Base-by-base conservation (phyloP, 768 basidiomycete species). In the Pleurotus citrinopileatus region DNA sequence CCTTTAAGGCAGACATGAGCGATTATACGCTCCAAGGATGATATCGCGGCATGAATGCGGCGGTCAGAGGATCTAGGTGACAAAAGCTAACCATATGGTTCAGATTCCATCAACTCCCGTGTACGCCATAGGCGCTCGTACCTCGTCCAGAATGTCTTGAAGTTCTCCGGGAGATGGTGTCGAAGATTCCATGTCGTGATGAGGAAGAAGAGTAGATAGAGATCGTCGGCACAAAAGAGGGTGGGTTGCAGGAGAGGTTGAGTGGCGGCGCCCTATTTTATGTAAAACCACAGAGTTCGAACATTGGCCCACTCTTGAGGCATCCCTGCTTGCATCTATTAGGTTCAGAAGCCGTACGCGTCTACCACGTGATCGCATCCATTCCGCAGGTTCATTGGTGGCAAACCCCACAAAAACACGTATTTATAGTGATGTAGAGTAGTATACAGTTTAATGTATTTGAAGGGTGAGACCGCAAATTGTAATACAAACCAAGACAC, bases 1-100 rank as follows among this genome's bases (percentile, higher is more conserved):
- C 72, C 64, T 22, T 69, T 61, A 36, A 78, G 71, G 54, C 77
- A 75, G n/a, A 77, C 76, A 52, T 67, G 52, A 2, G 82, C 86
- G 26, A 84, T 68, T 26, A 79, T 75, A 59, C 70, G 74, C 61
- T 86, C 87, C 38, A 91, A 65, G 0, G 67, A 51, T 25, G 22
- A 19, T 12, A 51, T 51, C 4, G 48, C 48, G 19, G 32, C 48
- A 22, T 51, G 37, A 17, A 51, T 51, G 22, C 48, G 48, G 8
- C 34, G 29, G 48, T 51, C 48, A n/a, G 48, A 51, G n/a, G 48
- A 51, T 20, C 48, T 51, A 22, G 48, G 48, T 17, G 48, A 51
- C 48, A 51, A 51, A 22, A 51, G 19, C 48, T 51, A 25, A 10
- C 20, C 43, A 36, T 20, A 51, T 37, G 34, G 20, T 17, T 51